Base-by-base conservation (phyloP, 2,329 filamentous ascomycete species). In the Fusarium buharicum region DNA sequence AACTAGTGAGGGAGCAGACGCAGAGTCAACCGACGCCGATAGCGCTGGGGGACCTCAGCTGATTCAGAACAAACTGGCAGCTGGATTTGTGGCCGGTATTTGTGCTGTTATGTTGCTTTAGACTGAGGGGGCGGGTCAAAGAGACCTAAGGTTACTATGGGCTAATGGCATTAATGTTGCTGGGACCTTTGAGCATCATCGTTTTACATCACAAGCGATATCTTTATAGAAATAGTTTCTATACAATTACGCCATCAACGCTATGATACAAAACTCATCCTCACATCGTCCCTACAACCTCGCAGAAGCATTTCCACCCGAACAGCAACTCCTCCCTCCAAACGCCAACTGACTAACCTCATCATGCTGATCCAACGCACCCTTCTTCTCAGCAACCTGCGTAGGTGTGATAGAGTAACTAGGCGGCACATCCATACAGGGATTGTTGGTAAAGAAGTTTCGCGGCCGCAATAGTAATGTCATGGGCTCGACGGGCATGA, bases 401-500 rank as follows among this genome's bases (percentile, higher is more conserved):
- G 49, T 71, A 6, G 69, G 69, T 0, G 65, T 68, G 16, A 68
- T 62, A 0, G 66, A 69, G 52, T 72, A 72, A 34, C 67, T 70
- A 4, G 92, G 91, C 52, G 90, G 90, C 14, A 96, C 90, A 74
- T 96, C 91, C 74, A 96, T 79, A 50, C 86, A 90, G 3, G 92
- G 92, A 73, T 94, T 96, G 68, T 85, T 83, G 18, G 82, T 78
- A 77, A 96, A 96, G 83, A 96, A 96, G 79, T 96, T 89, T 37
- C 92, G 80, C 4, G 92, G 92, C 28, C 91, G 81, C 36, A 96
- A 80, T 31, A 96, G 82, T 67, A 96, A 79, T 2, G 87, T 91
- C 84, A 97, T 93, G 1, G 91, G 90, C 80, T 93, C 90, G 0
- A 86, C 90, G 0, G 92, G 92, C 93, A 97, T 97, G 68, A 97